These are phyloP conservation scores for Wickerhamiella sergipiensis DNA, from an alignment of 805 yeast genomes.

Conservation along the genomic window DNA sequence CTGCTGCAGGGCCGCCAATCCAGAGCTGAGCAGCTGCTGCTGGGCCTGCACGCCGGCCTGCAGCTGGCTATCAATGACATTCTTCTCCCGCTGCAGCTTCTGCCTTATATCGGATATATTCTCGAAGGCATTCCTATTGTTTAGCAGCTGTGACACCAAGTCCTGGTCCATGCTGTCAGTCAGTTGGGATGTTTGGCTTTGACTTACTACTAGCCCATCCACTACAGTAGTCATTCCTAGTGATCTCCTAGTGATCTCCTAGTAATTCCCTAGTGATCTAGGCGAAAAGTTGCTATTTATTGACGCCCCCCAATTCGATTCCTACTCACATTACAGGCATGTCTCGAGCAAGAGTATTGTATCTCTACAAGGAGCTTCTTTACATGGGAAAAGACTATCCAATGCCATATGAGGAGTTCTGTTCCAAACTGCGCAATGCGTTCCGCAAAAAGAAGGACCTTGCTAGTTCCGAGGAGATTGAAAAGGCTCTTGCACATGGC, in stretches of 20 bases:
- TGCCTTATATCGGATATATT: constrained; percentile 23
- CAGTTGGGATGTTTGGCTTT: neutral
- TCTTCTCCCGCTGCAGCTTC: constrained; percentile 41
- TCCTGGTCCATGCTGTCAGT: constrained; percentile 4
- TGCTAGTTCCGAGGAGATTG: constrained; percentile 18
- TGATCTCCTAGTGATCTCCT: no score
- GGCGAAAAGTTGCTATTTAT: no score
- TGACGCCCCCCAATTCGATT: no score
- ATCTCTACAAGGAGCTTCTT: constrained; percentile 26
- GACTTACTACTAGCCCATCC: neutral
- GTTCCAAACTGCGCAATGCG: constrained; percentile 20
- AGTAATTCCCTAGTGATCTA: no score
- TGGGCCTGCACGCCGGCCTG: constrained; percentile 55
- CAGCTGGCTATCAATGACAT: constrained; percentile 61
- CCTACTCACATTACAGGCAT: no score
- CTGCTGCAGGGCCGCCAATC: constrained; percentile 23
- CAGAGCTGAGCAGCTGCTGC: constrained; percentile 38
- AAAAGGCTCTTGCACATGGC: constrained; percentile 22
- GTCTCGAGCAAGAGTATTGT: constrained; percentile 16
- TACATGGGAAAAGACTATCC: constrained; percentile 29
- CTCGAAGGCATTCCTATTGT: constrained; percentile 21
- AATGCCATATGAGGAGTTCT: constrained; percentile 22
- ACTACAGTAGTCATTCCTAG: no score
- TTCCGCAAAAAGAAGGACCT: constrained; percentile 20
- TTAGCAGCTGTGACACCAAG: constrained; percentile 15